phyloP scores from a whole-genome alignment of 1,139 yeast species.

The Casaregolazyma lundiana region DNA sequence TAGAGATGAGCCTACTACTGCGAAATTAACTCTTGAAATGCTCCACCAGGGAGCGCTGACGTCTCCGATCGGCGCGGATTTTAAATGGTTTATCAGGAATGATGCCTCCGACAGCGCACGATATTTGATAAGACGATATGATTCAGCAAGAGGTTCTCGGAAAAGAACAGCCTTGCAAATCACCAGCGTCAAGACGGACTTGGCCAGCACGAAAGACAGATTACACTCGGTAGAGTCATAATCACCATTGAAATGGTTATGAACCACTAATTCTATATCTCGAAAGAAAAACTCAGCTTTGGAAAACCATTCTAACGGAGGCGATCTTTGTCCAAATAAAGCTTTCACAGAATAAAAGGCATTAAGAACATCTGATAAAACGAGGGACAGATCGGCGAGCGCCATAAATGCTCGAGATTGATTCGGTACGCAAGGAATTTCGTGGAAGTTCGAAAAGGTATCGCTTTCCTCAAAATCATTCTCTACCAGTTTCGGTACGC shows the following conservation, averaged over 20 bases:
- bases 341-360: slow-evolving; percentile 5
- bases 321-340: neutral
- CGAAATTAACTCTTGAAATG: slow-evolving; percentile 3
- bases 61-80: neutral
- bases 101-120: slow-evolving; percentile 1
- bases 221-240: neutral
- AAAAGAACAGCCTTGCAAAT: slow-evolving; percentile 1
- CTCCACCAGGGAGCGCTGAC: slow-evolving; percentile 7
- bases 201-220: slow-evolving; percentile 1
- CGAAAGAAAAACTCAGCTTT: neutral
- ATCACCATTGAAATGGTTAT: neutral
- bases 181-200: neutral
- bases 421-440: neutral
- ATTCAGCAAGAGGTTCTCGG: slow-evolving; percentile 1
- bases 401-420: slow-evolving; percentile 3
- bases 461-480: slow-evolving; percentile 6
- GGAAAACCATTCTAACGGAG: neutral
- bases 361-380: slow-evolving; percentile 2
- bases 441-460: neutral
- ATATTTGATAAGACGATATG: neutral
- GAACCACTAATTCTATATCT: neutral
- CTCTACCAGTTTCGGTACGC: neutral
- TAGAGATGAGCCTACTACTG: slow-evolving; percentile 2
- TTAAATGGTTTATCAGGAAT: neutral
- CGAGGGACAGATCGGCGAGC: slow-evolving; percentile 2